Evolutionary conservation across 2,329 filamentous ascomycete genomes (phyloP).

Genomic region (Sphaerulina populicola): DNA sequence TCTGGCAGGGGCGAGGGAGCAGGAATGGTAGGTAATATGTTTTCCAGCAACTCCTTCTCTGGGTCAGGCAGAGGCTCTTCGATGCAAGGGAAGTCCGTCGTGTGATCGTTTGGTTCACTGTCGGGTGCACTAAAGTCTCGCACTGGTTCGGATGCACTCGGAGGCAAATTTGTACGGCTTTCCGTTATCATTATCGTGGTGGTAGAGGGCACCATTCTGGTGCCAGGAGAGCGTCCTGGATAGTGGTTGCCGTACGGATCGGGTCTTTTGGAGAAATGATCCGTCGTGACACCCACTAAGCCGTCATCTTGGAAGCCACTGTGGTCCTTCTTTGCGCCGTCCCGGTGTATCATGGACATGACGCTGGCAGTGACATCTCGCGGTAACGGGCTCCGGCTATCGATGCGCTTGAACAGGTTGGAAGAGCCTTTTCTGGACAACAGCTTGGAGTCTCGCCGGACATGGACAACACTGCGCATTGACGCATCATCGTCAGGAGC

Average conservation of each 20-base stretch:
- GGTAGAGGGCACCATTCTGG: conserved; percentile 18
- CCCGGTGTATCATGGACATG: conserved; percentile 20
- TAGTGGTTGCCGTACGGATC: conserved; percentile 14
- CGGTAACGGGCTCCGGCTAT: conserved; percentile 23
- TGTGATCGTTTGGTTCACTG: conserved; percentile 6
- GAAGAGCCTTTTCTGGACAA: conserved; percentile 27
- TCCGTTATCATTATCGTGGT: conserved; percentile 25
- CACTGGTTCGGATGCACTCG: conserved; percentile 26
- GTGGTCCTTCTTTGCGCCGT: conserved; percentile 17
- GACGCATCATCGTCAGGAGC: conserved; percentile 21
- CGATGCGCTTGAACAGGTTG: conserved; percentile 29
- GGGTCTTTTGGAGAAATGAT: conserved; percentile 19
- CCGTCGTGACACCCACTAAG: conserved; percentile 10
- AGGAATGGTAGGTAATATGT: conserved; percentile 27
- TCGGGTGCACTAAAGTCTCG: conserved; percentile 13
- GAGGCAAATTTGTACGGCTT: conserved; percentile 16
- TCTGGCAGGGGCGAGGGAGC: conserved; percentile 30
- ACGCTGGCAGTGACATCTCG: conserved; percentile 21
- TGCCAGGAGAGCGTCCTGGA: conserved; percentile 9
- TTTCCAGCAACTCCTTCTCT: conserved; percentile 10
- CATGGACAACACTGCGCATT: conserved; percentile 20
- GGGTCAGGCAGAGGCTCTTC: conserved; percentile 13
- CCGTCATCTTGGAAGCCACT: conserved; percentile 9
- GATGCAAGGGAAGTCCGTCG: conserved; percentile 5
- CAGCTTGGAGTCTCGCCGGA: conserved; percentile 18